Base-by-base conservation (phyloP, 495 filamentous ascomycete species). In the Tuber umbilicatum region DNA sequence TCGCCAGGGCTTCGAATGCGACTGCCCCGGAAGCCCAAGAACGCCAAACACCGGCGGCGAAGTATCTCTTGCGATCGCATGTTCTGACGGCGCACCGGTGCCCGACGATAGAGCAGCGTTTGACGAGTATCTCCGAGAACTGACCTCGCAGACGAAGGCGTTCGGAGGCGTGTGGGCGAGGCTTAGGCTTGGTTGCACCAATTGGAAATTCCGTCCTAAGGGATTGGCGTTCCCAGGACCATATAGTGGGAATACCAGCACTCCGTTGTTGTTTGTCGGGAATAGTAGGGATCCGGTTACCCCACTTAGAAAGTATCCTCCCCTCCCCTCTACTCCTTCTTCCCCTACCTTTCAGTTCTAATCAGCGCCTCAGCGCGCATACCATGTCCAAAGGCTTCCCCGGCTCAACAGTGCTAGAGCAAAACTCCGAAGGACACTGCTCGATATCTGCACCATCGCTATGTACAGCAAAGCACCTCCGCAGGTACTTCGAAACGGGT, bases 101-200 rank as follows among this genome's bases (percentile, higher is more conserved):
- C 43, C 72, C 73, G 82, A 82, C 9, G 78, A 79, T 2, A 73
- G 85, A 1, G 79, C 83, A 1, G 78, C 80, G 2, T 91, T 92
- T 71, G 74, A 79, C 4, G 70, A 78, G 1, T 86, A 88, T 73
- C 86, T 87, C 76, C 68, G 83, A 40, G 55, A 82, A 14, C 82
- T 91, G 5, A 79, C 81, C 10, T 72, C 78, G 5, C 86, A 89
- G 42, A 89, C 87, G 74, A 75, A 82, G 0, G 81, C 83, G 0
- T 80, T 87, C 4, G 91, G 90, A 0, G 87, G 88, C 40, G 87
- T 89, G 27, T 91, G 89, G 86, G 85, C 88, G 5, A 82, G 82
- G 1, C 82, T 91, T 37, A 83, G 86, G 23, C 72, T 92, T 74
- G 80, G 79, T 0, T 93, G 90, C 82, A 84, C 86, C 0, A 87